These are phyloP conservation scores for Erysimum pusillum DNA, from an alignment of 441 rosid genomes.

Conservation along the genomic window DNA sequence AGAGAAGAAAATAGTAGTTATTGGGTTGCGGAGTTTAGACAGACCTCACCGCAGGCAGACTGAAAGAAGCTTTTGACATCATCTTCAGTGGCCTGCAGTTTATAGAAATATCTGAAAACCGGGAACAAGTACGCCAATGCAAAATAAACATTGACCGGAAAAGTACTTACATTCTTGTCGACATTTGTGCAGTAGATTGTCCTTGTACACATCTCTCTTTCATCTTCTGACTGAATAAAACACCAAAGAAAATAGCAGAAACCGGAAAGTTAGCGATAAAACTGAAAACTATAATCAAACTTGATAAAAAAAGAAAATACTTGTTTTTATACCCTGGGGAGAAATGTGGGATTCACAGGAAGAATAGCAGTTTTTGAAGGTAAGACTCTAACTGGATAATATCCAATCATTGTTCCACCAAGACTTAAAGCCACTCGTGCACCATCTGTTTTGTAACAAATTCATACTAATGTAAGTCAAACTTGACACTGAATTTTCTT, in stretches of 20 bases:
- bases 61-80: slow-evolving; percentile 68
- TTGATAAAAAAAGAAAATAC: not conserved
- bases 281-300: slow-evolving; percentile 11
- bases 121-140: not conserved
- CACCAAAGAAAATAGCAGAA: slow-evolving; percentile 9
- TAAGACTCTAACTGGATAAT: slow-evolving; percentile 72
- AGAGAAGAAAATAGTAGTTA: slow-evolving; percentile 1
- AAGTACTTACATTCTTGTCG: slow-evolving; percentile 61
- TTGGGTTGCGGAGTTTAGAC: slow-evolving; percentile 17
- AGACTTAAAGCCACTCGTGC: slow-evolving; percentile 67
- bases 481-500: not conserved
- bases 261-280: not conserved
- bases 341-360: slow-evolving; percentile 80
- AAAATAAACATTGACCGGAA: not conserved
- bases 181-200: slow-evolving; percentile 79
- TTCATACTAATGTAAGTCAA: slow-evolving; percentile 17
- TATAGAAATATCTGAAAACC: not conserved
- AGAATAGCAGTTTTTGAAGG: slow-evolving; percentile 86
- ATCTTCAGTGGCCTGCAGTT: slow-evolving; percentile 64
- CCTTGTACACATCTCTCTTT: slow-evolving; percentile 78
- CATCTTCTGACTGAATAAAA: slow-evolving; percentile 71
- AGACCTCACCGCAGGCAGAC: slow-evolving; percentile 70
- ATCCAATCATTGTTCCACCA: slow-evolving; percentile 73
- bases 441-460: slow-evolving; percentile 54
- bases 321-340: slow-evolving; percentile 60